Conservation (phyloP, 768 basidiomycete species). For the Paxillus involutus region DNA sequence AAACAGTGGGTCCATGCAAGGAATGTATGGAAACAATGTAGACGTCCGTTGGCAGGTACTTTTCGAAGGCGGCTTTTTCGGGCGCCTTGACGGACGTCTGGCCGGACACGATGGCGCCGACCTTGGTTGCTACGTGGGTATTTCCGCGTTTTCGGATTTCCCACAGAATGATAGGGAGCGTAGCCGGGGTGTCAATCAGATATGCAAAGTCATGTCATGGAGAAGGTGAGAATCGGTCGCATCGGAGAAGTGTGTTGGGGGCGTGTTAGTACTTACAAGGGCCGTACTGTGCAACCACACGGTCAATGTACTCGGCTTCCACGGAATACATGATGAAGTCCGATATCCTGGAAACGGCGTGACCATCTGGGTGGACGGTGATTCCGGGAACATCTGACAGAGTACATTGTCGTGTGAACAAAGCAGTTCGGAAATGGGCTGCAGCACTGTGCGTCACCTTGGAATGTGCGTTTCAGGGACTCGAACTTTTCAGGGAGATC, state of each 20-base stretch:
- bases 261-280: constrained; percentile 61
- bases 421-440: not conserved
- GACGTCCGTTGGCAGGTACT: constrained; percentile 80
- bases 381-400: constrained; percentile 57
- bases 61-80: constrained; percentile 87
- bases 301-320: constrained; percentile 83
- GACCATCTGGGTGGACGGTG: constrained; percentile 73
- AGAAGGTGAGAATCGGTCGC: not conserved
- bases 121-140: constrained; percentile 71
- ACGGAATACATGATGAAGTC: constrained; percentile 96
- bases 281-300: constrained; percentile 85
- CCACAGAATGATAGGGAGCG: not conserved
- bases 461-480: constrained; percentile 55
- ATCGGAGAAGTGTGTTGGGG: not conserved
- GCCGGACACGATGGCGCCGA: constrained; percentile 89
- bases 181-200: not conserved
- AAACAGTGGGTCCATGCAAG: constrained; percentile 89
- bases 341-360: constrained; percentile 82
- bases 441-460: constrained; percentile 40
- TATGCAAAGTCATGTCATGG: not conserved
- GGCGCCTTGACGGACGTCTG: constrained; percentile 98
- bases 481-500: constrained; percentile 78
- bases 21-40: constrained; percentile 93
- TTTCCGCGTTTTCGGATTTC: not conserved
- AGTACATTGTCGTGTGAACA: constrained; percentile 12